Conservation (phyloP, 2,329 filamentous ascomycete genomes). For the Aspergillus sp. region DNA sequence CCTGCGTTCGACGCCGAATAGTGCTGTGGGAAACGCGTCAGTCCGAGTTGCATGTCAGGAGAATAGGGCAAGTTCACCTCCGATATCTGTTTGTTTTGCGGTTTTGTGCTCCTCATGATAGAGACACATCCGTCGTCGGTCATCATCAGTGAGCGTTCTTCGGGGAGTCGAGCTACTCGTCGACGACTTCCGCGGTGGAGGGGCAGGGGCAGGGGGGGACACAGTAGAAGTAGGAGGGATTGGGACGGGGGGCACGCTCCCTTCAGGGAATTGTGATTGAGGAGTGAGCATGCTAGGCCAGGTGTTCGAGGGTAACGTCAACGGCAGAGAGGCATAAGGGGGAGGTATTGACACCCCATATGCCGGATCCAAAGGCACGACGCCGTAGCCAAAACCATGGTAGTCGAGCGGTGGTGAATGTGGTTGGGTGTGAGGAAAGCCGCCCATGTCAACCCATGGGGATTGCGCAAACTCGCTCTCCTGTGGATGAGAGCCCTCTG, state of each 20-base stretch:
- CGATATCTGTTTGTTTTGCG: conserved; percentile 94
- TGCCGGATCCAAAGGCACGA: conserved; percentile 57
- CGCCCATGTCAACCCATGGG: conserved; percentile 46
- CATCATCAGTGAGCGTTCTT: conserved; percentile 86
- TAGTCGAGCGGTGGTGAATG: conserved; percentile 72
- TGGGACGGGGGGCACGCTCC: conserved; percentile 57
- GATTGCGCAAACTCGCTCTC: conserved; percentile 44
- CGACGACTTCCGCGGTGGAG: conserved; percentile 35
- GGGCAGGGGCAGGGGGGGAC: conserved; percentile 48
- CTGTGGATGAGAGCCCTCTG: conserved; percentile 42
- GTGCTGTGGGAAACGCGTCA: conserved; percentile 49
- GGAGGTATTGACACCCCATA: conserved; percentile 57
- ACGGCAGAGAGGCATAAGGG: conserved; percentile 58
- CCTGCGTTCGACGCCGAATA: conserved; percentile 98
- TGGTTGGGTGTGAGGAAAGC: conserved; percentile 56
- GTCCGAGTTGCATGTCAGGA: conserved; percentile 2
- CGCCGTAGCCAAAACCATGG: conserved; percentile 61
- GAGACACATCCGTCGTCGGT: conserved; percentile 88
- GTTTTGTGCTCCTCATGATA: conserved; percentile 88
- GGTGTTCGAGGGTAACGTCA: conserved; percentile 65
- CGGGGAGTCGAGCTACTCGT: conserved; percentile 61
- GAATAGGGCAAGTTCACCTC: conserved; percentile 54
- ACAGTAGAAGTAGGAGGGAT: conserved; percentile 47
- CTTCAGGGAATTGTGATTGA: conserved; percentile 62
- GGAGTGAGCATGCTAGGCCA: conserved; percentile 84